Evolutionary conservation across 1,284 basidiomycete species (phyloP).

Genomic region (Melampsora occidentalis): DNA sequence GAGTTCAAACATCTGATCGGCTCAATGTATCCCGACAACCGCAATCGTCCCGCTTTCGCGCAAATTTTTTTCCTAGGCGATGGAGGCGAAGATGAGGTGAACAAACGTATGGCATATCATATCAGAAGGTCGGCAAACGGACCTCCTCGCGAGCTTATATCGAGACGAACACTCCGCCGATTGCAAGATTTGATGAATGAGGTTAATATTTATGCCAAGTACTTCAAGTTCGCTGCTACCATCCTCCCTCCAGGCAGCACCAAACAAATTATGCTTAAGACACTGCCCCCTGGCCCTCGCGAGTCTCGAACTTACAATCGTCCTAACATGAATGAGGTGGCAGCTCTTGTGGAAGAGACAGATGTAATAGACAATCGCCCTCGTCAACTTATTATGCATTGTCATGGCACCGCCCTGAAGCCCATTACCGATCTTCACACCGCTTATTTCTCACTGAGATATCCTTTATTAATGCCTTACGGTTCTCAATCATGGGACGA

Average conservation of each 20-base stretch:
- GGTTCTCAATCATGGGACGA: neutral
- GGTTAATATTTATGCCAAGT: neutral
- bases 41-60: neutral
- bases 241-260: too few species aligned
- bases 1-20: neutral
- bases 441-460: neutral
- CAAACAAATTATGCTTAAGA: too few species aligned
- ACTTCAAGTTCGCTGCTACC: neutral
- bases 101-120: neutral
- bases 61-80: slow-evolving; percentile 5
- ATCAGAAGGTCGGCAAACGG: neutral
- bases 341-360: neutral
- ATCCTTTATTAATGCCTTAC: slow-evolving; percentile 9
- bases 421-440: too few species aligned
- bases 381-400: neutral
- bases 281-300: neutral
- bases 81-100: neutral
- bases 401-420: neutral
- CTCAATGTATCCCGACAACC: neutral
- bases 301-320: neutral
- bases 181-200: too few species aligned
- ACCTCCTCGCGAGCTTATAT: neutral
- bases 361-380: neutral
- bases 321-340: neutral
- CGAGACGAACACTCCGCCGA: neutral